These are phyloP conservation scores for Fomitopsis schrenkii DNA, from an alignment of 1,284 basidiomycete genomes.

Conservation along the genomic window DNA sequence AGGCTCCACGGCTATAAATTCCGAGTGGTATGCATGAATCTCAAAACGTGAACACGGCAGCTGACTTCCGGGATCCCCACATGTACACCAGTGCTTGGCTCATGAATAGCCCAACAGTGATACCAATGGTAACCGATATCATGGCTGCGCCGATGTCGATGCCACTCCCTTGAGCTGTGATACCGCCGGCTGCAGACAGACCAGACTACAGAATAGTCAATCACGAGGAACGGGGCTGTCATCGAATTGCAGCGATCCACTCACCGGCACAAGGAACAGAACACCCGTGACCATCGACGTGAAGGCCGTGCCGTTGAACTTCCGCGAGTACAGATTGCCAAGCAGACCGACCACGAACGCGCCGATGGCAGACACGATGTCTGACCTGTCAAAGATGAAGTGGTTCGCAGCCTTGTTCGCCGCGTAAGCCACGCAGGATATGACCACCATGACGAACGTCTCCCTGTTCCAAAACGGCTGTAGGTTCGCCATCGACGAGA, in stretches of 20 bases:
- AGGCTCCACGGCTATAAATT: too few species aligned
- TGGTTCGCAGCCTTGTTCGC: slow-evolving; percentile 79
- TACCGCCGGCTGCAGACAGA: slow-evolving; percentile 82
- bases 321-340: slow-evolving; percentile 81
- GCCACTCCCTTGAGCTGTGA: slow-evolving; percentile 63
- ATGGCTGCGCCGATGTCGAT: slow-evolving; percentile 79
- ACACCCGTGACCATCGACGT: slow-evolving; percentile 89
- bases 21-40: neutral
- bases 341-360: slow-evolving; percentile 81
- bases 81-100: slow-evolving; percentile 84
- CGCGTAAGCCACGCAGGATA: slow-evolving; percentile 76
- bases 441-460: slow-evolving; percentile 80
- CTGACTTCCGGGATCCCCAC: slow-evolving; percentile 79
- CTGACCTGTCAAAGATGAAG: slow-evolving; percentile 83
- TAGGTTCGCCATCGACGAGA: slow-evolving; percentile 73
- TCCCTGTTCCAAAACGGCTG: slow-evolving; percentile 72
- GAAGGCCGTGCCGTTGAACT: slow-evolving; percentile 87
- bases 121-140: slow-evolving; percentile 87
- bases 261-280: slow-evolving; percentile 77
- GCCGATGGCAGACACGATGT: slow-evolving; percentile 83
- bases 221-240: neutral
- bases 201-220: slow-evolving; percentile 56
- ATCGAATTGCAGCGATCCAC: slow-evolving; percentile 23
- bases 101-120: slow-evolving; percentile 88
- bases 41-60: slow-evolving; percentile 80